phyloP scores from a whole-genome alignment of 768 basidiomycete species.

The Lactarius tabidus region DNA sequence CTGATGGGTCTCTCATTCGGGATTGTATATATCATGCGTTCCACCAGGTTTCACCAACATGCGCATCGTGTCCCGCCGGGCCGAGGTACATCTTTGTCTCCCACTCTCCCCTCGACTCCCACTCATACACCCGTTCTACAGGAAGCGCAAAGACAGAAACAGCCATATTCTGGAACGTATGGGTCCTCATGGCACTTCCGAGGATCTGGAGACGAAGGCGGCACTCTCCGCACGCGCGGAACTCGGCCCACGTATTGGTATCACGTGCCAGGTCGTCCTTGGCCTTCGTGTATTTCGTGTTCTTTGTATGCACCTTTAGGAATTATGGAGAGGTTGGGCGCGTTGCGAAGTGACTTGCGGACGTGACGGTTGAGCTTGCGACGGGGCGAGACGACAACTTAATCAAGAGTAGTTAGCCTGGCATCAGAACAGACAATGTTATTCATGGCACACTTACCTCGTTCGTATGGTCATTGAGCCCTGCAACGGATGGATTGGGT shows the following conservation, averaged over 20 bases:
- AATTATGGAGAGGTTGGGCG: conserved; percentile 45
- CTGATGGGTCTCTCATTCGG: conserved; percentile 71
- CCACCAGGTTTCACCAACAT: conserved; percentile 67
- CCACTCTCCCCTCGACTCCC: neutral
- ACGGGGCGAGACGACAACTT: no score
- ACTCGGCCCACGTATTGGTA: conserved; percentile 51
- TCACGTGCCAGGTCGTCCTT: conserved; percentile 51
- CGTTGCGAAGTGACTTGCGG: conserved; percentile 14
- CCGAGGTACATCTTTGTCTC: conserved; percentile 53
- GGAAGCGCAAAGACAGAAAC: conserved; percentile 56
- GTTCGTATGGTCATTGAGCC: no score
- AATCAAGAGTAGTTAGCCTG: no score
- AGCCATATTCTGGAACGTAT: conserved; percentile 58
- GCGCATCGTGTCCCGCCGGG: conserved; percentile 68
- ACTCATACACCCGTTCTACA: conserved; percentile 28
- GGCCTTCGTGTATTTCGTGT: conserved; percentile 57
- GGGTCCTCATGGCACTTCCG: conserved; percentile 66
- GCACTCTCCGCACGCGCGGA: no score
- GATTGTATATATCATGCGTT: conserved; percentile 68
- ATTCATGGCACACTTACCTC: conserved; percentile 45
- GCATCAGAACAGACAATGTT: neutral
- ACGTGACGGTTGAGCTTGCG: conserved; percentile 28
- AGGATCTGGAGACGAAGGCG: no score
- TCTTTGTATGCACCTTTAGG: conserved; percentile 62
- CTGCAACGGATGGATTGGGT: no score